Base-by-base conservation (phyloP, 148 eudicot species). In the Rhododendron williamsianum region DNA sequence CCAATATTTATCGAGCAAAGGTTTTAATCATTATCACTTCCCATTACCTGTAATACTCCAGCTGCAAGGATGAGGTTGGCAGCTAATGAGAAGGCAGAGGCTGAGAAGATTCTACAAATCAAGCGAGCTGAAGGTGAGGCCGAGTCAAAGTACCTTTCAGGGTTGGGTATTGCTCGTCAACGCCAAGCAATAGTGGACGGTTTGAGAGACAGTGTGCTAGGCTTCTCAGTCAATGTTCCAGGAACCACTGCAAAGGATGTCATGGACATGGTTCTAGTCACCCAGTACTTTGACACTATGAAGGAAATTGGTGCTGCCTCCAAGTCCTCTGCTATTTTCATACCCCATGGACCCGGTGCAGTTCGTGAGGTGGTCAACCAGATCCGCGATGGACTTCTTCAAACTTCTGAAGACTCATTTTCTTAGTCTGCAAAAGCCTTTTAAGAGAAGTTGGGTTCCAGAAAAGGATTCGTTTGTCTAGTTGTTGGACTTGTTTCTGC, bases 341-440 rank as follows among this genome's bases (percentile, higher is more conserved):
- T 89, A 76, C 90, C 90, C 25, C 90, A 89, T 60, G 88, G 87
- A 5, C 88, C 88, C 9, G 90, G 90, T 35, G 89, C 89, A 35
- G 90, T 89, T 69, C 83, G 78, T 13, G 90, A 89, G 15, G 83
- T 89, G 67, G 90, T 86, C 23, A 1, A 82, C 7, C 90, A 89
- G 85, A 87, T 89, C 73, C 88, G 87, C 0, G 85, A 90, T 63
- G 94, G 94, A 49, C 86, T 87, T 27, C 89, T 89, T 41, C 87
- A 87, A 67, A 88, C 81, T 23, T 82, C 89, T 36, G 10, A 58
- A 1, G 33, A 41, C 41, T 60, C 49, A 60, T 81, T 2, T 6
- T 79, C 69, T 79, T 52, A 15, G n/a, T 21, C 8, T 16, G 12
- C 9, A 3, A 81, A 18, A 18, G 25, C 4, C 67, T 54, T 16